Conservation (phyloP, 495 filamentous ascomycete genomes). For the Podospora australis region DNA sequence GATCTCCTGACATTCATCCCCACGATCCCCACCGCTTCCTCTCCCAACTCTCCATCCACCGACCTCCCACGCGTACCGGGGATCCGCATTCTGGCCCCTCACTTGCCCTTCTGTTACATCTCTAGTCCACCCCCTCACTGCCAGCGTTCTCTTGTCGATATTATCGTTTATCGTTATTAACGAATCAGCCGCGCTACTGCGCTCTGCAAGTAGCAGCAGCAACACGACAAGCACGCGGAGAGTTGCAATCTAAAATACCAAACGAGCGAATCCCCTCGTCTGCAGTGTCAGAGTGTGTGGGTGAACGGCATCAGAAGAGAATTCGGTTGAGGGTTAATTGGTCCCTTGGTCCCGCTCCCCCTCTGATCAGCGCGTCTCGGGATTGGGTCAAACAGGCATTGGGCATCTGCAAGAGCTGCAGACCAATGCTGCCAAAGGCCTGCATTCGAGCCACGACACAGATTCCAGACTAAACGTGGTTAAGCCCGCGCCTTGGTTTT, state of each 20-base stretch:
- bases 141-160: conserved; percentile 2
- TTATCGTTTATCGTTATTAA: background rate
- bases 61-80: conserved; percentile 1
- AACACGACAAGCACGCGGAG: no score
- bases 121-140: background rate
- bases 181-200: conserved; percentile 20
- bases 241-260: no score
- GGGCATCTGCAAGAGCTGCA: conserved; percentile 47
- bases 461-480: conserved; percentile 31
- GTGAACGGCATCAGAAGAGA: conserved; percentile 15
- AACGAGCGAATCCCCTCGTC: no score
- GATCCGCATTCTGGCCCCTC: conserved; percentile 2
- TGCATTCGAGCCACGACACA: conserved; percentile 59
- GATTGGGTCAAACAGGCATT: conserved; percentile 37
- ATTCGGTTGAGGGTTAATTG: conserved; percentile 22
- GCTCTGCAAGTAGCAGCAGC: conserved; percentile 3
- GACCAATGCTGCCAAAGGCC: conserved; percentile 42
- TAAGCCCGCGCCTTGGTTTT: conserved; percentile 27
- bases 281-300: no score
- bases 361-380: conserved; percentile 26
- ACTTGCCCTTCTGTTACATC: background rate
- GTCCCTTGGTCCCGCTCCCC: conserved; percentile 12
- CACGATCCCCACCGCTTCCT: conserved; percentile 5
- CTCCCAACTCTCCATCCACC: conserved; percentile 3
- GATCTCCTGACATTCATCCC: conserved; percentile 4